Percentiles rank a stretch among this genome's conserved stretches.
These are phyloP conservation scores for Calcarisporium arbuscula DNA, from an alignment of 2,329 filamentous ascomycete species.

Conservation along the genomic window DNA sequence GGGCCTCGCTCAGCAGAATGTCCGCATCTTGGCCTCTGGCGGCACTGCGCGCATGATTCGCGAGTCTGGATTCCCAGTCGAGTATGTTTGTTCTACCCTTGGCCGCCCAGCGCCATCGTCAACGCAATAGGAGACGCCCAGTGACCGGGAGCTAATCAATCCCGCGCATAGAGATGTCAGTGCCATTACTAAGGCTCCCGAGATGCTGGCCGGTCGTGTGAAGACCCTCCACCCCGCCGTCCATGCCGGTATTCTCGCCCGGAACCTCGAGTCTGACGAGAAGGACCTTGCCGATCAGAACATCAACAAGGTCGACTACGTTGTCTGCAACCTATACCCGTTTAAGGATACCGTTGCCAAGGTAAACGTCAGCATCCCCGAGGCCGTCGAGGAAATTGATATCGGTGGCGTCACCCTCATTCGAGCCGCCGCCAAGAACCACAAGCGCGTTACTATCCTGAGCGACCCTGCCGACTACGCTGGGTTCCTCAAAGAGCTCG, in stretches of 20 bases:
- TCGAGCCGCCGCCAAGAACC: conserved; percentile 96
- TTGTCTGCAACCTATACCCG: conserved; percentile 97
- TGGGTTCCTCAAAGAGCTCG: conserved; percentile 86
- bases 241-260: conserved; percentile 84
- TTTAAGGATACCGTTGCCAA: conserved; percentile 98
- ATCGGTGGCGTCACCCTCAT: conserved; percentile 96
- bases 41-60: conserved; percentile 95
- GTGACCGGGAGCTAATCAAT: conserved; percentile 12
- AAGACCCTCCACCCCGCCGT: conserved; percentile 97
- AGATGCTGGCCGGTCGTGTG: conserved; percentile 80
- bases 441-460: conserved; percentile 89
- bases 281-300: conserved; percentile 94
- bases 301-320: conserved; percentile 91
- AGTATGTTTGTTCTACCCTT: conserved; percentile 56
- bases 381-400: conserved; percentile 98
- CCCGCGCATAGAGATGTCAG: conserved; percentile 70
- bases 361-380: conserved; percentile 91
- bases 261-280: conserved; percentile 90
- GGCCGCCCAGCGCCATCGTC: no score
- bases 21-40: conserved; percentile 88
- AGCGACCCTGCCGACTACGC: conserved; percentile 92
- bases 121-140: no score
- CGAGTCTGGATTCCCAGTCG: conserved; percentile 90
- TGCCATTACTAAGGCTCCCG: conserved; percentile 91
- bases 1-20: conserved; percentile 80